A percentile compares a stretch with the other conserved stretches of the same genome.
phyloP scores from a whole-genome alignment of 257 asterid genomes.

The Penstemon newberryi region DNA sequence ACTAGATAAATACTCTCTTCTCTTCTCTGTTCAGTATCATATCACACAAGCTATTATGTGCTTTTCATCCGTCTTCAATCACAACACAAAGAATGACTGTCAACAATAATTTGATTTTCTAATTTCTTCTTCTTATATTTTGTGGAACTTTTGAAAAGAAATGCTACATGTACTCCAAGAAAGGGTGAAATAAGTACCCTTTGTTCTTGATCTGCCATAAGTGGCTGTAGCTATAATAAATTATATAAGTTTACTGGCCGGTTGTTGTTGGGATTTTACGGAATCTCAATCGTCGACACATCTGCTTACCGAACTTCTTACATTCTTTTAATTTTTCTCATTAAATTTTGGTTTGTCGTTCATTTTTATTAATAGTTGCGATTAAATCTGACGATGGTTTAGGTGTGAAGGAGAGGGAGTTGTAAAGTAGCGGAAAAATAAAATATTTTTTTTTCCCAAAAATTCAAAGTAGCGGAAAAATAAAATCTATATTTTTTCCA shows the following conservation, averaged over 20 bases:
- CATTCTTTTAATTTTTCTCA: neutral
- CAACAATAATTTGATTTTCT: neutral
- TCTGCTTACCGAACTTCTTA: slow-evolving; percentile 64
- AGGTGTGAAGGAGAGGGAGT: neutral
- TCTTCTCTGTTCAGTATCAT: too few relatives aligned
- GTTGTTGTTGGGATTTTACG: slow-evolving; percentile 35
- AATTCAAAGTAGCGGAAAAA: too few relatives aligned
- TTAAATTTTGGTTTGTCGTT: neutral
- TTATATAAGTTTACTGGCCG: slow-evolving; percentile 56
- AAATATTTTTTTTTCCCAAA: too few relatives aligned
- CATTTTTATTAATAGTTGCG: neutral
- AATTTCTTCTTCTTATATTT: too few relatives aligned
- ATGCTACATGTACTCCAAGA: slow-evolving; percentile 59
- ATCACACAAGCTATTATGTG: too few relatives aligned
- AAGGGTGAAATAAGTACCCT: slow-evolving; percentile 35
- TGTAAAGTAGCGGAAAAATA: too few relatives aligned
- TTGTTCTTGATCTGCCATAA: slow-evolving; percentile 48
- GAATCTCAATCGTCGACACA: slow-evolving; percentile 33
- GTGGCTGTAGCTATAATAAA: slow-evolving; percentile 50
- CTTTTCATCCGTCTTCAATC: neutral
- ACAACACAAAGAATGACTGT: neutral
- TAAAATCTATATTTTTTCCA: too few relatives aligned
- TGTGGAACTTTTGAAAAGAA: neutral
- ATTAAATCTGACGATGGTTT: too few relatives aligned
- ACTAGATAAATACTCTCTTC: too few relatives aligned